Percentiles rank a stretch among this genome's conserved stretches.
Evolutionary conservation across 2,329 filamentous ascomycete species (phyloP).

Genomic region (Scolecobasidium constrictum): DNA sequence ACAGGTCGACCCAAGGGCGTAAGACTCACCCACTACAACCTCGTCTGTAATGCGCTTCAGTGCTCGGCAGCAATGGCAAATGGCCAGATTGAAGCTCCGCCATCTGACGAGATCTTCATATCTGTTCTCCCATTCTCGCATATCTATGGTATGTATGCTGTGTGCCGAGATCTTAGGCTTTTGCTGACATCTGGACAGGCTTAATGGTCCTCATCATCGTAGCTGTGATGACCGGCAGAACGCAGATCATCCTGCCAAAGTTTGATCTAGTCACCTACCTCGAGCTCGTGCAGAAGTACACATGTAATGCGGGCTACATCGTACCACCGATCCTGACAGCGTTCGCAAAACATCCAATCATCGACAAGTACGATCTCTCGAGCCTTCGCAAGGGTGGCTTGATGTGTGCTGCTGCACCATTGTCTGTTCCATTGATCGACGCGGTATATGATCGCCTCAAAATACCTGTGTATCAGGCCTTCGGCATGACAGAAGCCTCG

Average conservation of each 20-base stretch:
- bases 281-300: constrained; percentile 60
- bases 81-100: constrained; percentile 16
- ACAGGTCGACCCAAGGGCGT: constrained; percentile 90
- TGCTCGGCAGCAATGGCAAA: constrained; percentile 31
- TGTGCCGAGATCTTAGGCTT: too few relatives aligned
- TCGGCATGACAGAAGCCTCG: constrained; percentile 79
- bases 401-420: constrained; percentile 77
- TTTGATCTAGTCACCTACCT: constrained; percentile 80
- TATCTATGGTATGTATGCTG: constrained; percentile 51
- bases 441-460: constrained; percentile 63
- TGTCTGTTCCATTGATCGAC: constrained; percentile 70
- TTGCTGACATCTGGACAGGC: too few relatives aligned
- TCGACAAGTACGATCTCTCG: constrained; percentile 71
- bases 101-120: constrained; percentile 34
- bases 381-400: constrained; percentile 63
- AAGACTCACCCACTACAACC: constrained; percentile 72
- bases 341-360: constrained; percentile 66
- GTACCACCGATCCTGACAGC: constrained; percentile 76
- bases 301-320: constrained; percentile 68
- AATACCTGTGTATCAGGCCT: constrained; percentile 82
- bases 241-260: constrained; percentile 60
- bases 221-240: not conserved
- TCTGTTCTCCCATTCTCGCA: constrained; percentile 39
- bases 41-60: constrained; percentile 53
- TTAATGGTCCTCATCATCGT: not conserved